Base-by-base conservation (phyloP, 1,139 yeast species). In the Candida freyschussii region DNA sequence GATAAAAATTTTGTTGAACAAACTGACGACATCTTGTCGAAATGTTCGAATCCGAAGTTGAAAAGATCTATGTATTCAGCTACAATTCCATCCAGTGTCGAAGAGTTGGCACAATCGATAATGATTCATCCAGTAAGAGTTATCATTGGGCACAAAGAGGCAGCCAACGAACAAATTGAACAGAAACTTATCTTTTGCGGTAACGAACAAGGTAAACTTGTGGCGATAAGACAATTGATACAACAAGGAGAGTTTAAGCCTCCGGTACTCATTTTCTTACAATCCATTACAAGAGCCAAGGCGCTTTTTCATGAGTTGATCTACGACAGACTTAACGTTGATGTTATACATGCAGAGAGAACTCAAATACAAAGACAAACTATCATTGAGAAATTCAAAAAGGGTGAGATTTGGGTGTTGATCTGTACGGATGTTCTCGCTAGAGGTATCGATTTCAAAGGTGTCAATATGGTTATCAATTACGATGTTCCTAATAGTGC, bases 381-480 rank as follows among this genome's bases (percentile, higher is more conserved):
- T 32, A 84, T 83, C 14, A 85, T 93, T 44, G 83, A 82, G 51
- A 65, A 85, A 44, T 93, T 91, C 62, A 83, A 78, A 54, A 72
- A 70, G 37, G 98, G 98, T 19, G 95, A 89, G 25, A 69, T 89
- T 24, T 93, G 98, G 98, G 95, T 93, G 29, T 69, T 93, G 44
- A 91, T 93, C 39, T 87, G 97, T 55, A 93, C 98, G 1, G 98
- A 93, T 60, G 96, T 93, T 34, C 65, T 93, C 35, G 80, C 97
- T 2, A 75, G 99, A 63, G 99, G 99, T 65, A 87, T 93, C 38
- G 98, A 93, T 60, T 93, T 93, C 65, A 86, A 86, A 54, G 97
- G 97, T 25, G 94, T 93, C 24, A 89, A 89, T 52, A 60, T 91
- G 41, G 97, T 93, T 21, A 84, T 93, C 47, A 93, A 93, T 60